A percentile compares a stretch with the other conserved stretches of the same genome.
These are phyloP conservation scores for Fraxinus sp. DNA, from an alignment of 305 asterid genomes.

Conservation along the genomic window DNA sequence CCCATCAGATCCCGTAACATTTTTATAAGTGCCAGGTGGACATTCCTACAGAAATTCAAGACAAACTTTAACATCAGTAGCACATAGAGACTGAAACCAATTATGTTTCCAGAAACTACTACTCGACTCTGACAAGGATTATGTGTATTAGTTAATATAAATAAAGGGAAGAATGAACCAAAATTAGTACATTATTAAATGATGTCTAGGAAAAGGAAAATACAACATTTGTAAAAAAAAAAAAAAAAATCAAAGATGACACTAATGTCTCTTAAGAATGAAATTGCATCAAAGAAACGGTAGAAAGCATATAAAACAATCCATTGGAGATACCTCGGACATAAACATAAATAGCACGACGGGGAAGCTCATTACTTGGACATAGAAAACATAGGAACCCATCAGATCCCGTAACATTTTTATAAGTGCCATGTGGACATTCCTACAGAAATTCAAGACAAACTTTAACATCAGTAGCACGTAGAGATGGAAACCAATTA, in stretches of 20 bases:
- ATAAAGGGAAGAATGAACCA: constrained; percentile 7
- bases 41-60: constrained; percentile 65
- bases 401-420: constrained; percentile 91
- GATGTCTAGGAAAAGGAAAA: constrained; percentile 18
- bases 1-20: constrained; percentile 82
- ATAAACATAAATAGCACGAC: constrained; percentile 67
- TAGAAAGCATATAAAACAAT: constrained; percentile 13
- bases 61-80: constrained; percentile 12
- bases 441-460: constrained; percentile 53
- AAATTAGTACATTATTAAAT: background rate
- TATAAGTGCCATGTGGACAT: constrained; percentile 91
- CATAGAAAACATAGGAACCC: constrained; percentile 72
- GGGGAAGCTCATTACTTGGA: constrained; percentile 77
- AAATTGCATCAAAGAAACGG: constrained; percentile 4
- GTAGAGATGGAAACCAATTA: constrained; percentile 7
- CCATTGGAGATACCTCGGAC: constrained; percentile 66
- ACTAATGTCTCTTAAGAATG: background rate
- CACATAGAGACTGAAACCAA: constrained; percentile 8
- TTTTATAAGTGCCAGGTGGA: constrained; percentile 88
- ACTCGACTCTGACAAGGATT: constrained; percentile 7
- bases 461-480: constrained; percentile 7
- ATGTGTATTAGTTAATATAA: constrained; percentile 1
- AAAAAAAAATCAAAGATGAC: too few relatives aligned
- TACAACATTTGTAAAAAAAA: background rate
- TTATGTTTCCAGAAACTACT: constrained; percentile 10